Conservation (phyloP, 2,329 filamentous ascomycete species). For the Fusarium coicis region DNA sequence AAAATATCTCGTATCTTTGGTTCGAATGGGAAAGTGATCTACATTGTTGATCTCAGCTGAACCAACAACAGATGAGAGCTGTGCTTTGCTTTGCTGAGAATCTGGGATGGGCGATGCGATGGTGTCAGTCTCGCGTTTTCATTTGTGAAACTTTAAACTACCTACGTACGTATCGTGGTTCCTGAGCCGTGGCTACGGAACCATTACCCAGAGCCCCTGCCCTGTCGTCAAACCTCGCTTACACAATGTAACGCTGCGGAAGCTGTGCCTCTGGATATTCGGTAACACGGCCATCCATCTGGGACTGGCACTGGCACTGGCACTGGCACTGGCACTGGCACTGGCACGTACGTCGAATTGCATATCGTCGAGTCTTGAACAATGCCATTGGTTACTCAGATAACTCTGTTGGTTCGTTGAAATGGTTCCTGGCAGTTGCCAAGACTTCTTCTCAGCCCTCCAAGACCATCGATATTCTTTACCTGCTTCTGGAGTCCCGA, state of each 20-base stretch:
- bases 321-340: too few relatives aligned
- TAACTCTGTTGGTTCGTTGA: background rate
- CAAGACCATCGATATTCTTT: background rate
- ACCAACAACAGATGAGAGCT: background rate
- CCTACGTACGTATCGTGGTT: background rate
- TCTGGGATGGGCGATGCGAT: background rate
- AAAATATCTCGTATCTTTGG: background rate
- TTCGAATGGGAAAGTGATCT: background rate
- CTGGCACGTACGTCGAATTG: background rate
- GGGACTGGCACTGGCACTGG: too few relatives aligned
- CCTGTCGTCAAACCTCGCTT: background rate
- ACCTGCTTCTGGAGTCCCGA: background rate
- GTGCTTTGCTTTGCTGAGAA: background rate
- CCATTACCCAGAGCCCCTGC: background rate
- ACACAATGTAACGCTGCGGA: background rate
- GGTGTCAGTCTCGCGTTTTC: background rate
- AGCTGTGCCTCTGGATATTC: background rate
- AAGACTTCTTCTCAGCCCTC: background rate
- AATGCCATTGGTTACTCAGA: background rate
- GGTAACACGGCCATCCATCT: background rate
- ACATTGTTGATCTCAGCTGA: background rate
- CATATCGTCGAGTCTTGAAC: background rate
- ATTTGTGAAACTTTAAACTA: background rate
- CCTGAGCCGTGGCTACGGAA: slow-evolving; percentile 11
- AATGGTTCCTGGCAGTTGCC: background rate